phyloP scores from a whole-genome alignment of 495 filamentous ascomycete species.

The Penicillium manginii region DNA sequence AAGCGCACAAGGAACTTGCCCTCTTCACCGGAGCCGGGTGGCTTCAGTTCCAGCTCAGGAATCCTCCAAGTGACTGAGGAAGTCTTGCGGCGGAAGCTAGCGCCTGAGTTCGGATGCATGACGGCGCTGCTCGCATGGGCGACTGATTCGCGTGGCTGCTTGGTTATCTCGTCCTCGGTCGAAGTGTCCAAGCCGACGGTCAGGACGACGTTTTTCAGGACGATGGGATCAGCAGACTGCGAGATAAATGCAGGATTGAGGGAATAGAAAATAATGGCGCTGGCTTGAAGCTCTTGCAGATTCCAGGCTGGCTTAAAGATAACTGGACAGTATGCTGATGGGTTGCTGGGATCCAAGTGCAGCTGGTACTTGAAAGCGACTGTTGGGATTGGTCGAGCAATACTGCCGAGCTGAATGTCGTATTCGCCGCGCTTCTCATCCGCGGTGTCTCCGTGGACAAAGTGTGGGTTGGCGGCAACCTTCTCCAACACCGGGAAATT shows the following conservation, averaged over 20 bases:
- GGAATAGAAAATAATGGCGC: constrained; percentile 80
- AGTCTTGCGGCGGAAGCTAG: constrained; percentile 81
- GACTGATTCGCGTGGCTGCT: constrained; percentile 47
- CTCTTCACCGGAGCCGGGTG: constrained; percentile 35
- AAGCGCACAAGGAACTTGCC: constrained; percentile 82
- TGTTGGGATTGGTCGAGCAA: constrained; percentile 65
- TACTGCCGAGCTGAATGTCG: constrained; percentile 67
- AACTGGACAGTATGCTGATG: constrained; percentile 73
- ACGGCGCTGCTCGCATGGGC: constrained; percentile 48
- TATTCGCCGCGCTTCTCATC: constrained; percentile 80
- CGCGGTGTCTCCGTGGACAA: constrained; percentile 63
- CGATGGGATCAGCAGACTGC: constrained; percentile 52
- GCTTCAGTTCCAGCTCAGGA: constrained; percentile 71
- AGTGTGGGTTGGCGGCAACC: constrained; percentile 91
- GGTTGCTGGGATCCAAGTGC: constrained; percentile 68
- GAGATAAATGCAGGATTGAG: constrained; percentile 73
- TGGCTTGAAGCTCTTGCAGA: constrained; percentile 77
- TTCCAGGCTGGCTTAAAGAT: constrained; percentile 83
- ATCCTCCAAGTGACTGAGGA: constrained; percentile 89
- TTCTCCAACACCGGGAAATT: constrained; percentile 91
- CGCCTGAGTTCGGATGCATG: constrained; percentile 53
- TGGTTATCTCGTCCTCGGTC: constrained; percentile 40
- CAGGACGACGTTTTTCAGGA: constrained; percentile 79
- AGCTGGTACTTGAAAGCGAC: constrained; percentile 95
- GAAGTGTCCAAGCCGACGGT: constrained; percentile 73